Evolutionary conservation across 495 filamentous ascomycete species (phyloP).

Genomic region (Immersiella caudata): DNA sequence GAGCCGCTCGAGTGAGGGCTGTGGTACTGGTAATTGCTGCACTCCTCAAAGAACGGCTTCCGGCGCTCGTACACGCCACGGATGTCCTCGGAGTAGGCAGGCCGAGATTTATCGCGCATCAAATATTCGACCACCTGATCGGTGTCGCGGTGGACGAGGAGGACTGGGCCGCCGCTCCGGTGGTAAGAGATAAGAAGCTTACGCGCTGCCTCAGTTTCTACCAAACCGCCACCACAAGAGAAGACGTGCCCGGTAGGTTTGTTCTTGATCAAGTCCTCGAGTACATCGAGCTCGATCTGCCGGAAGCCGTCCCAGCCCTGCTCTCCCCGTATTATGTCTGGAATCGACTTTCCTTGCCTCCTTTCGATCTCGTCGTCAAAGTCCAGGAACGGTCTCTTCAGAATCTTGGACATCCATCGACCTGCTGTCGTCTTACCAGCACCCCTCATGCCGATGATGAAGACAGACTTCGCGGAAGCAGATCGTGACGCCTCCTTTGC

Average conservation of each 20-base stretch:
- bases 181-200: slow-evolving; percentile 74
- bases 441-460: slow-evolving; percentile 97
- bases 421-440: slow-evolving; percentile 96
- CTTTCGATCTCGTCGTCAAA: slow-evolving; percentile 85
- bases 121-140: slow-evolving; percentile 88
- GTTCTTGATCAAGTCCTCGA: slow-evolving; percentile 72
- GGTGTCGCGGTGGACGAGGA: slow-evolving; percentile 86
- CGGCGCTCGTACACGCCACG: slow-evolving; percentile 88
- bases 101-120: slow-evolving; percentile 84
- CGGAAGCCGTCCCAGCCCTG: slow-evolving; percentile 90
- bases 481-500: slow-evolving; percentile 44
- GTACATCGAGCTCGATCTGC: slow-evolving; percentile 72
- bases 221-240: slow-evolving; percentile 91
- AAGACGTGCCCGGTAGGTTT: slow-evolving; percentile 78
- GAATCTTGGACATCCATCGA: slow-evolving; percentile 72
- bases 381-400: slow-evolving; percentile 80
- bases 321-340: slow-evolving; percentile 72
- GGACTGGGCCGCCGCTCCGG: slow-evolving; percentile 80
- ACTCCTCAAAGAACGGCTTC: slow-evolving; percentile 88
- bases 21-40: slow-evolving; percentile 94
- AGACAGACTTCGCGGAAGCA: slow-evolving; percentile 64
- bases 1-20: slow-evolving; percentile 68
- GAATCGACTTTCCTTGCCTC: slow-evolving; percentile 71
- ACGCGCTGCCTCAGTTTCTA: slow-evolving; percentile 83
- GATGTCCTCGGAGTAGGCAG: slow-evolving; percentile 93